Conservation (phyloP, 768 basidiomycete species). For the Postia placenta region DNA sequence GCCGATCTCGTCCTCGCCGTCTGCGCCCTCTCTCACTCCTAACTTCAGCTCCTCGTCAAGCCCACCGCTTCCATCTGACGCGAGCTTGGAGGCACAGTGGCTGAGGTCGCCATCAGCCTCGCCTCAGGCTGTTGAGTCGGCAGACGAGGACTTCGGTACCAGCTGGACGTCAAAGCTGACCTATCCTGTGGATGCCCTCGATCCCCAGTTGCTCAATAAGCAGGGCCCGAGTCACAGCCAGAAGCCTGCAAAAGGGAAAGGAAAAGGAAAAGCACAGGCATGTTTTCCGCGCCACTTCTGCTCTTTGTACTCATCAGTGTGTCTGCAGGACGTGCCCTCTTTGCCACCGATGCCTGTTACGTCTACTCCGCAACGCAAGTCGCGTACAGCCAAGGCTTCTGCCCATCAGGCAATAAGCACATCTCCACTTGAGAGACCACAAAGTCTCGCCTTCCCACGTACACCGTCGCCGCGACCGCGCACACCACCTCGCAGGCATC, state of each 20-base stretch:
- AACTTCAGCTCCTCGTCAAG: slow-evolving; percentile 64
- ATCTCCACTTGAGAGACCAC: not conserved
- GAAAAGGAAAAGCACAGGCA: slow-evolving; percentile 5
- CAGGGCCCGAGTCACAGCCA: too few relatives aligned
- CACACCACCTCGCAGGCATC: slow-evolving; percentile 35
- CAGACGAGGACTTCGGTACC: slow-evolving; percentile 1
- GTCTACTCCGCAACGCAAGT: slow-evolving; percentile 3
- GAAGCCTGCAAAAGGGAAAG: not conserved
- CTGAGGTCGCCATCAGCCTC: not conserved
- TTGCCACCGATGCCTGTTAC: slow-evolving; percentile 6
- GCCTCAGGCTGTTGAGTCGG: not conserved
- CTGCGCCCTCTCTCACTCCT: slow-evolving; percentile 58
- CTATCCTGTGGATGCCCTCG: too few relatives aligned
- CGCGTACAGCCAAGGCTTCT: not conserved
- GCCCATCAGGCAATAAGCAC: too few relatives aligned
- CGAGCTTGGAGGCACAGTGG: slow-evolving; percentile 1
- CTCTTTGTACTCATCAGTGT: too few relatives aligned
- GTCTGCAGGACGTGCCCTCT: too few relatives aligned
- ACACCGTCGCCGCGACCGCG: slow-evolving; percentile 6
- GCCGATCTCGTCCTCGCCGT: slow-evolving; percentile 24
- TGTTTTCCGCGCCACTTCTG: not conserved
- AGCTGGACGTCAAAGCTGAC: too few relatives aligned
- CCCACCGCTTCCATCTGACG: slow-evolving; percentile 35
- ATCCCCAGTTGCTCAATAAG: too few relatives aligned
- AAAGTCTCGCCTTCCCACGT: not conserved